Base-by-base conservation (phyloP, 2,329 filamentous ascomycete species). In the Sclerotinia trifoliorum region DNA sequence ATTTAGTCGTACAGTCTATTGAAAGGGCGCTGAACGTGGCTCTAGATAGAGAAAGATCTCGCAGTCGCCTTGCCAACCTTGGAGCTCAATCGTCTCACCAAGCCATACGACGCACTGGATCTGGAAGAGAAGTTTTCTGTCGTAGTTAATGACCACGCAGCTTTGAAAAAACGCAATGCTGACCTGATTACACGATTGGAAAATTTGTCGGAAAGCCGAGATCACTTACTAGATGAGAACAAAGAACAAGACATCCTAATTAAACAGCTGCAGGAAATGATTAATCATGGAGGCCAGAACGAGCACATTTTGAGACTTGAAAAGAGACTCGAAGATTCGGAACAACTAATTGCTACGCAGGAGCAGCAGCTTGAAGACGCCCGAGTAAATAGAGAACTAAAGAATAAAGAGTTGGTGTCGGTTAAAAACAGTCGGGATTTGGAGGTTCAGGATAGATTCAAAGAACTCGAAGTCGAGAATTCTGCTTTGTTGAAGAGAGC, bases 311-410 rank as follows among this genome's bases (percentile, higher is more conserved):
- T 81, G 78, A 78, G 83, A 69, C 80, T 90, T 73, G 82, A 88
- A 72, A 79, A 80, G 55, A 84, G 85, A 72, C 80, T 89, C 32
- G 84, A 85, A 52, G 87, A 92, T 73, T 88, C 90, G 74, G 88
- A 92, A 77, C 84, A 89, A 68, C 81, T 92, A 62, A 93, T 94
- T 75, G 87, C 88, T 51, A 85, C 83, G 32, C 86, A 92, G 73
- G 91, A 94, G 77, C 83, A 84, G 26, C 85, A 91, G 73, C 79
- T 89, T 15, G 85, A 90, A 68, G 81, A 84, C 44, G 78, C 83
- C 70, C 79, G 80, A 24, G 76, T 80, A 21, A 77, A 80, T 3
- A 76, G 80, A 72, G 80, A 81, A 55, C 80, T 78, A 39, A 76
- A 85, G 44, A 77, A 80, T 65, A 80, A 80, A 69, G 85, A 88